Base-by-base conservation (phyloP, 2,329 filamentous ascomycete species). In the Balansia obtecta region DNA sequence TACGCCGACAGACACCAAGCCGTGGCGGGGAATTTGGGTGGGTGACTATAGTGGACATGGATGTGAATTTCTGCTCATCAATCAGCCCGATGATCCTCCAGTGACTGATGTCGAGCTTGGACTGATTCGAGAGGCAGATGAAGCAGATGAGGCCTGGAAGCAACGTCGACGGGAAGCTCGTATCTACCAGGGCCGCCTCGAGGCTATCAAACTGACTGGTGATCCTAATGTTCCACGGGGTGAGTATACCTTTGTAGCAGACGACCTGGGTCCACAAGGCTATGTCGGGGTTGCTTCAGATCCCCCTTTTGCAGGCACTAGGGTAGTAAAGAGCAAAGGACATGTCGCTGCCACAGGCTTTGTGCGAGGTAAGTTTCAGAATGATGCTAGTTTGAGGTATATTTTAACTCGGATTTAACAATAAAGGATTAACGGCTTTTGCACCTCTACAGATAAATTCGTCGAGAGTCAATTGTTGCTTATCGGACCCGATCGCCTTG, bases 191-290 rank as follows among this genome's bases (percentile, higher is more conserved):
- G 88, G 88, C 4, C 74, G 81, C 1, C 65, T 97, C 3, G 82
- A 90, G 63, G 91, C 86, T 0, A 82, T 96, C 61, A 97, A 97
- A 64, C 70, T 98, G 34, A 97, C 91, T 0, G 91, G 91, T 1
- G 91, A 98, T 60, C 81, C 85, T 0, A 94, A 96, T 57, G 82
- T 97, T 13, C 91, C 91, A 0, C 77, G 90, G 9, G 91, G 90
- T 9, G 85, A 96, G 64, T 80, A 83, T 57, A 88, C 86, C 0
- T 96, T 95, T 63, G 75, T 87, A 3, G 85, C 82, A 0, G 79
- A 88, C 5, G 88, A 96, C 57, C 79, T 97, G 37, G 83, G 86
- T 0, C 72, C 76, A 0, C 68, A 61, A 0, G 88, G 87, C 0
- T 73, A 84, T 20, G 66, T 91, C 1, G 72, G 82, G 0, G 69